These are phyloP conservation scores for Botrytis deweyae DNA, from an alignment of 2,329 filamentous ascomycete species.

Conservation along the genomic window DNA sequence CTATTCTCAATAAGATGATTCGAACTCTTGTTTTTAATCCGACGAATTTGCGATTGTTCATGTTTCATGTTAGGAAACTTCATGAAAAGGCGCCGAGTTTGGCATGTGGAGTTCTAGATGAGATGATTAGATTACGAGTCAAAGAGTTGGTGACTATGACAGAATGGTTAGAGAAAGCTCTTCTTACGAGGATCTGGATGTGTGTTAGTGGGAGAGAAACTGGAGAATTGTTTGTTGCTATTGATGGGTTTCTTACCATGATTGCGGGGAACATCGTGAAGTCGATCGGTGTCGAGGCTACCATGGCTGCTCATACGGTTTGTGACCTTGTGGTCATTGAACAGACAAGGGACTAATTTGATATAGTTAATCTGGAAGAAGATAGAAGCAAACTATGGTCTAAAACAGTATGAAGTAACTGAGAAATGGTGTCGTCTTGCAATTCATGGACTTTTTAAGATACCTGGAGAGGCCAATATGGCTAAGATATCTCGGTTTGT, in stretches of 20 bases:
- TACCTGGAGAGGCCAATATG: constrained; percentile 63
- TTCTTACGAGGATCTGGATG: constrained; percentile 69
- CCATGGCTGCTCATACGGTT: constrained; percentile 67
- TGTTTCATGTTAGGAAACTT: constrained; percentile 67
- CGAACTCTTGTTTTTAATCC: constrained; percentile 59
- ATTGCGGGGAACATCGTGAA: constrained; percentile 48
- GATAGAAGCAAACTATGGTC: constrained; percentile 58
- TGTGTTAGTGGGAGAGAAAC: constrained; percentile 48
- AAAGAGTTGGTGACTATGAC: constrained; percentile 46
- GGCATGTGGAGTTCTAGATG: constrained; percentile 56
- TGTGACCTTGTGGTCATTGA: constrained; percentile 31
- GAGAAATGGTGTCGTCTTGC: constrained; percentile 72
- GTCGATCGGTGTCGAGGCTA: constrained; percentile 57
- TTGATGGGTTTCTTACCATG: constrained; percentile 47
- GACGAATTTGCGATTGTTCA: constrained; percentile 61
- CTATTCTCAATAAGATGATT: constrained; percentile 62
- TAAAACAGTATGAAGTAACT: constrained; percentile 53
- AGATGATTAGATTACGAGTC: constrained; percentile 61
- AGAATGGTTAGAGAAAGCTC: constrained; percentile 65
- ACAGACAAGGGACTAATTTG: constrained; percentile 21
- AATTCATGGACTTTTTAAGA: constrained; percentile 64
- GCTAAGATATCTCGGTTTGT: constrained; percentile 65
- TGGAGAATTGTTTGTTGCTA: constrained; percentile 40
- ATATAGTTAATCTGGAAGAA: constrained; percentile 77
- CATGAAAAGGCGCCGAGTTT: constrained; percentile 52